These are phyloP conservation scores for Suillus placidus DNA, from an alignment of 768 basidiomycete species.

Conservation along the genomic window DNA sequence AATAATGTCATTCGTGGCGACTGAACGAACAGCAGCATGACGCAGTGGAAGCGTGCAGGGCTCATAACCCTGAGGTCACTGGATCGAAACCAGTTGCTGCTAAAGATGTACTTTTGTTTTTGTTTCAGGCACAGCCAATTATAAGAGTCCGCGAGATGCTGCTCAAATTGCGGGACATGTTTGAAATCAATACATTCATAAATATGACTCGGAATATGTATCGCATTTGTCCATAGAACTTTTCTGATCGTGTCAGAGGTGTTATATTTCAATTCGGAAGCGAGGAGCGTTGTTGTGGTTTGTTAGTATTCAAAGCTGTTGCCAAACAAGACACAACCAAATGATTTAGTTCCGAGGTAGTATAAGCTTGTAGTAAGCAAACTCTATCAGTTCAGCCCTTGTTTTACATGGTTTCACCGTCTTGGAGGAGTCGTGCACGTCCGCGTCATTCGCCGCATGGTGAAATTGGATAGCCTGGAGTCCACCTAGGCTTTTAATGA, in stretches of 20 bases:
- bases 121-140: background rate
- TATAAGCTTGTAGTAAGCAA: background rate
- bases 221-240: too few species aligned
- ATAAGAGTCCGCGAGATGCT: too few species aligned
- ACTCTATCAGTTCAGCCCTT: background rate
- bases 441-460: background rate
- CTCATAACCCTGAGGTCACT: slow-evolving; percentile 34
- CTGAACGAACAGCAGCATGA: slow-evolving; percentile 24
- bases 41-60: slow-evolving; percentile 34
- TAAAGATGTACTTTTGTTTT: slow-evolving; percentile 10
- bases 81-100: slow-evolving; percentile 36
- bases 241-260: too few species aligned
- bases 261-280: background rate
- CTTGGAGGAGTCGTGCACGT: background rate
- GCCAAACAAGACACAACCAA: background rate
- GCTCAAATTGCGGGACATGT: too few species aligned
- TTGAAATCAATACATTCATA: too few species aligned
- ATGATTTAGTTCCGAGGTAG: background rate
- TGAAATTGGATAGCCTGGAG: background rate
- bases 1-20: too few species aligned
- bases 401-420: background rate
- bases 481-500: background rate
- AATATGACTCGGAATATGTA: too few species aligned
- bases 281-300: slow-evolving; percentile 11
- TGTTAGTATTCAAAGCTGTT: slow-evolving; percentile 10